Base-by-base conservation (phyloP, 208 protist genomes). In the Kentomonas sorsogonicus region DNA sequence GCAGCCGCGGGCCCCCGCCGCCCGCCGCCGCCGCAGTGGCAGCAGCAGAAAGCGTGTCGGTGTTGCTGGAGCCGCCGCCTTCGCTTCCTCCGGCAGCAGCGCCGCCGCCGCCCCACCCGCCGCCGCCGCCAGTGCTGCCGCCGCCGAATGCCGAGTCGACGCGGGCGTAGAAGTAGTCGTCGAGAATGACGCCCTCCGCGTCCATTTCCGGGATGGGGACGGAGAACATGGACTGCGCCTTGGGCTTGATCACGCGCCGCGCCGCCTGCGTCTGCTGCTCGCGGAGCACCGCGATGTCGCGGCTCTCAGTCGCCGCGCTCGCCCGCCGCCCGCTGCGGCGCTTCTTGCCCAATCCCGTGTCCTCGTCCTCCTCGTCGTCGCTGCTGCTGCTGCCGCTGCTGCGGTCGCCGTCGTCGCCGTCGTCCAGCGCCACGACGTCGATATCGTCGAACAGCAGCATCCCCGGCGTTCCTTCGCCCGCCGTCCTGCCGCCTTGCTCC, bases 161-260 rank as follows among this genome's bases (percentile, higher is more conserved):
- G n/a, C 23, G 26, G 5, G 26, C 10, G 9, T 52, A 36, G 23
- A 23, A 52, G 11, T 33, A 36, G n/a, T 47, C 23, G 1, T 33
- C 53, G 13, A 27, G 30, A n/a, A 66, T 11, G n/a, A 41, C 26
- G 13, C 60, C 60, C 6, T 60, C 51, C 1, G 31, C 52, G 34
- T 48, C 44, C 34, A 66, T 52, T 30, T 47, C n/a, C 0, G 63
- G 63, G 3, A 68, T 44, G 10, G n/a, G 39, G 23, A 61, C 44
- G 1, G 63, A 68, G 39, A 68, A 41, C 30, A 68, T 57, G 18
- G 63, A 68, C 30, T 56, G 51, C 0, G 63, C 63, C 36, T 61
- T 26, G 20, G 50, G 33, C 53, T 68, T 68, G 22, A 68, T 23
- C 0, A 27, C 3, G 6, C 63, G 63, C 0, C 33, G 34, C 1